Base-by-base conservation (phyloP, 371 early-diverging fungal genomes). In the Apophysomyces sp. region DNA sequence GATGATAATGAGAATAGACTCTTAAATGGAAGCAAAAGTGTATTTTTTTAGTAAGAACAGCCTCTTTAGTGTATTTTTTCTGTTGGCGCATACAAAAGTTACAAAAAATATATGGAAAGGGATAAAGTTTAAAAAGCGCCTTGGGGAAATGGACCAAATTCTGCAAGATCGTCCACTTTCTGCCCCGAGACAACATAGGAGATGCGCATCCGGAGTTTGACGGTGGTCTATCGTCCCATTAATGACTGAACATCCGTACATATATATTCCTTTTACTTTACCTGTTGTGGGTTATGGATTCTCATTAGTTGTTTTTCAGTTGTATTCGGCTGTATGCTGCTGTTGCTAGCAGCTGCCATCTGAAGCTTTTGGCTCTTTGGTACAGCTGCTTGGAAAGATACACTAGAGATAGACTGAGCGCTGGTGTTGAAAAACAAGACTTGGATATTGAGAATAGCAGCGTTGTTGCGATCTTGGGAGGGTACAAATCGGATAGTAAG, bases 311-410 rank as follows among this genome's bases (percentile, higher is more conserved):
- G 97, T 26, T 87, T 91, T 31, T 87, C 93, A 11, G 79, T 73
- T 13, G 71, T 67, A 12, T 88, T 89, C 8, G 82, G 79, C 18
- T 79, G 67, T 36, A 95, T 74, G 8, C 69, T 73, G 57, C 76
- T 89, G 12, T 82, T 82, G 15, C 87, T 86, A 0, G 95, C 90
- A 29, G 94, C 88, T 41, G 87, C 85, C 85, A 97, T 89, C 63
- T 91, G 90, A 61, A 97, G 80, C 68, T 86, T 89, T 60, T 94
- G 88, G 55, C 86, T 86, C 82, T 93, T 94, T 28, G 95, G 95
- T 15, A 98, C 96, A 1, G 98, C 98, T 9, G 94, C 96, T 76
- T 93, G 90, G 74, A 98, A 92, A 51, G 82, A 80, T n/a, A 96
- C 61, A 15, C 85, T 79, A 16, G 78, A 73, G 29, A 96, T 75